These are phyloP conservation scores for Linderina pennispora DNA, from an alignment of 192 early-diverging fungal species.

Conservation along the genomic window DNA sequence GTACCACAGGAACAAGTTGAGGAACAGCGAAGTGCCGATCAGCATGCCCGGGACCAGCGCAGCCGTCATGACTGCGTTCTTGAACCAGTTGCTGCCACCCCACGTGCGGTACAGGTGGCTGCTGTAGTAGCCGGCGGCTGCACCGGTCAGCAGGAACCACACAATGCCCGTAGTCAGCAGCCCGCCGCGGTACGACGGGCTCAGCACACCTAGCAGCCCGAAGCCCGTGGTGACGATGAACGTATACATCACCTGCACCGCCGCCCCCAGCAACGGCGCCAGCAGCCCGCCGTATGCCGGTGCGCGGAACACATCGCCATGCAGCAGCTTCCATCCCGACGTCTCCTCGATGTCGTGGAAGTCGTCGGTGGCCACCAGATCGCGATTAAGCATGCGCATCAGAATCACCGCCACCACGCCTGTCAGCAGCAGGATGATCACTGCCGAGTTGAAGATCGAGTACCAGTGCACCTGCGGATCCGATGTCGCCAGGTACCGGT, in stretches of 20 bases:
- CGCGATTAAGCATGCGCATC: slow-evolving; percentile 59
- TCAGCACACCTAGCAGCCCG: slow-evolving; percentile 54
- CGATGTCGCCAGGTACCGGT: slow-evolving; percentile 50
- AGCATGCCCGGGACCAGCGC: slow-evolving; percentile 53
- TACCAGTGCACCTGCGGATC: slow-evolving; percentile 59
- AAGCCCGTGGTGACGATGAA: slow-evolving; percentile 48
- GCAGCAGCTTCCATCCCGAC: slow-evolving; percentile 69
- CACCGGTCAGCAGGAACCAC: slow-evolving; percentile 50
- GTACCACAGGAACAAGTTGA: slow-evolving; percentile 86
- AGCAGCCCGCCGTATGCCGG: slow-evolving; percentile 58
- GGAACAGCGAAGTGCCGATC: slow-evolving; percentile 57
- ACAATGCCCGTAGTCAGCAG: slow-evolving; percentile 51
- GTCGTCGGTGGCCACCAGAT: slow-evolving; percentile 47
- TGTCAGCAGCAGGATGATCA: slow-evolving; percentile 62
- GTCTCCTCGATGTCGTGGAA: slow-evolving; percentile 61
- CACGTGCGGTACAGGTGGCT: slow-evolving; percentile 66
- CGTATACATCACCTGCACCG: slow-evolving; percentile 62
- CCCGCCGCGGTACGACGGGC: slow-evolving; percentile 61
- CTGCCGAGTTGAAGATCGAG: slow-evolving; percentile 61
- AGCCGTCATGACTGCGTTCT: slow-evolving; percentile 61
- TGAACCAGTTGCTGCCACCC: slow-evolving; percentile 61
- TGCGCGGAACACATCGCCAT: slow-evolving; percentile 71
- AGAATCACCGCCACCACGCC: slow-evolving; percentile 62
- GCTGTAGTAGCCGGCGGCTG: slow-evolving; percentile 61
- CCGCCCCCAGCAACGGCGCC: slow-evolving; percentile 66